Conservation (phyloP, 179 eudicot genomes). For the Carnegiea gigantea region DNA sequence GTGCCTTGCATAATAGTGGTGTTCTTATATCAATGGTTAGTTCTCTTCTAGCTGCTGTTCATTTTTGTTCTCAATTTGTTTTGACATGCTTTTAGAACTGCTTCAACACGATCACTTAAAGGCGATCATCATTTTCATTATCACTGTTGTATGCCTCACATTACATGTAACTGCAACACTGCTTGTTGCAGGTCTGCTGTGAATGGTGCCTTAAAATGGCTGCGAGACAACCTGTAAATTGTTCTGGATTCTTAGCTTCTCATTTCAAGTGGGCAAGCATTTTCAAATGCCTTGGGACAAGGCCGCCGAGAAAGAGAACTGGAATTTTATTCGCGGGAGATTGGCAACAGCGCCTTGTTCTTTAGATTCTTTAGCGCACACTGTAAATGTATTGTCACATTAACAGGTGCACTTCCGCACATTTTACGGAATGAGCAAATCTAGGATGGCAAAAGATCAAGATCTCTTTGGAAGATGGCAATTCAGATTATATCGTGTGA, state of each 20-base stretch:
- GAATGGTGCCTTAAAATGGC: constrained; percentile 83
- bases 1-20: no score
- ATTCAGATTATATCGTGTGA: constrained; percentile 7
- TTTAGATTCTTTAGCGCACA: constrained; percentile 30
- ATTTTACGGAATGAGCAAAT: constrained; percentile 20
- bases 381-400: constrained; percentile 28
- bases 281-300: constrained; percentile 17
- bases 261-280: constrained; percentile 13
- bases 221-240: constrained; percentile 59
- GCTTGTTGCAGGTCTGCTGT: constrained; percentile 69
- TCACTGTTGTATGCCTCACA: neutral
- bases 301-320: constrained; percentile 15
- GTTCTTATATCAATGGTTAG: neutral
- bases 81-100: neutral
- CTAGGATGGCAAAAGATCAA: constrained; percentile 6
- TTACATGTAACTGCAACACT: neutral
- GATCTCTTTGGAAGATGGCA: constrained; percentile 16
- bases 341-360: constrained; percentile 11
- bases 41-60: neutral
- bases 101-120: neutral
- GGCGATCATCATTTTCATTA: neutral
- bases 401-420: neutral
- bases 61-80: neutral
- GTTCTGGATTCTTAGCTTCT: constrained; percentile 11
- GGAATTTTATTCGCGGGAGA: constrained; percentile 14